Conservation (phyloP, 192 early-diverging fungal species). For the Backusella tuberculispora region DNA sequence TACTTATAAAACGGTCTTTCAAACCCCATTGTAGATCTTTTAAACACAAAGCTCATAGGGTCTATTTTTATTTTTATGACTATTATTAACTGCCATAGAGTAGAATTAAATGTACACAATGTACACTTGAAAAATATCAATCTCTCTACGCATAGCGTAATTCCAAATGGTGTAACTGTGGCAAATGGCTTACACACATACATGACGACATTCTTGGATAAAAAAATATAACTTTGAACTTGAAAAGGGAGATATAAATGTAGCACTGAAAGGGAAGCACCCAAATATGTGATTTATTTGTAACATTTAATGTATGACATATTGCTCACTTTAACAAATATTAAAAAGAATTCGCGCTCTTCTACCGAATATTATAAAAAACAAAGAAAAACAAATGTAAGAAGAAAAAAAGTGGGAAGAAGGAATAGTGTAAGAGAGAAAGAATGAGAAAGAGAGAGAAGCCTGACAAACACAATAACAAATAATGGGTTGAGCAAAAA, state of each 20-base stretch:
- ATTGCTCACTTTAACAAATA: neutral
- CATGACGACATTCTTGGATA: conserved; percentile 4
- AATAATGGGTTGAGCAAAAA: no score
- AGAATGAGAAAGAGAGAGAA: no score
- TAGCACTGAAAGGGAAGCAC: neutral
- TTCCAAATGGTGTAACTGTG: neutral
- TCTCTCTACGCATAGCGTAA: neutral
- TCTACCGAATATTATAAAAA: neutral
- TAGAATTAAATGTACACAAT: neutral
- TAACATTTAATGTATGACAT: neutral
- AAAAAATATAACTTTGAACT: neutral
- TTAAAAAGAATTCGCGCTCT: neutral
- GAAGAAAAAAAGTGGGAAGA: no score
- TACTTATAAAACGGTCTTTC: neutral
- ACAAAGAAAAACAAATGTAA: no score
- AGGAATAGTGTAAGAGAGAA: no score
- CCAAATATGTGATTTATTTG: neutral
- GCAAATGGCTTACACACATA: neutral
- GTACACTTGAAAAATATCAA: conserved; percentile 6
- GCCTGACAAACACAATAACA: no score
- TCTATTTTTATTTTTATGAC: neutral
- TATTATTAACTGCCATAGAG: neutral
- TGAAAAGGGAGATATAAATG: neutral
- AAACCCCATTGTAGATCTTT: neutral
- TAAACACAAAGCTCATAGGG: neutral